Conservation (phyloP, 495 filamentous ascomycete species). For the Penicillium arizonense region DNA sequence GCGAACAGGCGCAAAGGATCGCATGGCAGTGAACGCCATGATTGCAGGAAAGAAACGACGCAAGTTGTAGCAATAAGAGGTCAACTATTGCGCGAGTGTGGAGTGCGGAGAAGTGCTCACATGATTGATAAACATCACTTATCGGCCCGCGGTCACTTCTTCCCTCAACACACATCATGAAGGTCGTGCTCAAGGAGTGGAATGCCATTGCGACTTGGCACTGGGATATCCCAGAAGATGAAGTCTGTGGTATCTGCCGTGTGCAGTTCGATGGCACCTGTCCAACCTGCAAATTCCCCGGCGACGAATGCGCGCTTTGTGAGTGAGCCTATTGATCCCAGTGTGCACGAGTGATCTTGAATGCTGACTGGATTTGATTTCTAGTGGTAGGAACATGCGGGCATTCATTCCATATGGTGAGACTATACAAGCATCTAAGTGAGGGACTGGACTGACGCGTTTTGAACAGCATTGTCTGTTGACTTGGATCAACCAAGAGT, state of each 20-base stretch:
- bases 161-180: slow-evolving; percentile 59
- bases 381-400: slow-evolving; percentile 93
- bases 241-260: slow-evolving; percentile 98
- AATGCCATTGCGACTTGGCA: slow-evolving; percentile 93
- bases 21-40: slow-evolving; percentile 41
- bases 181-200: slow-evolving; percentile 90
- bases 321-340: slow-evolving; percentile 32
- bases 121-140: slow-evolving; percentile 29
- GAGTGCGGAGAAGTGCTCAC: slow-evolving; percentile 27
- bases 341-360: background rate
- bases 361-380: background rate
- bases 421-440: slow-evolving; percentile 12
- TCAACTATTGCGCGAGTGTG: slow-evolving; percentile 8
- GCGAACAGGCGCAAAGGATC: slow-evolving; percentile 29
- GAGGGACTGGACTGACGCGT: slow-evolving; percentile 5
- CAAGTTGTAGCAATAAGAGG: slow-evolving; percentile 3
- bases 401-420: slow-evolving; percentile 96
- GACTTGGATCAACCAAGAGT: slow-evolving; percentile 94
- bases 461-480: slow-evolving; percentile 79
- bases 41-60: slow-evolving; percentile 7
- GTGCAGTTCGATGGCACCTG: slow-evolving; percentile 97
- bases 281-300: slow-evolving; percentile 95
- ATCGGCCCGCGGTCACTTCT: slow-evolving; percentile 6
- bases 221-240: slow-evolving; percentile 97
- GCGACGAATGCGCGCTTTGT: slow-evolving; percentile 92